A percentile compares a stretch with the other conserved stretches of the same genome.
Conservation (phyloP, 495 filamentous ascomycete genomes). For the Penicillium lagena region DNA sequence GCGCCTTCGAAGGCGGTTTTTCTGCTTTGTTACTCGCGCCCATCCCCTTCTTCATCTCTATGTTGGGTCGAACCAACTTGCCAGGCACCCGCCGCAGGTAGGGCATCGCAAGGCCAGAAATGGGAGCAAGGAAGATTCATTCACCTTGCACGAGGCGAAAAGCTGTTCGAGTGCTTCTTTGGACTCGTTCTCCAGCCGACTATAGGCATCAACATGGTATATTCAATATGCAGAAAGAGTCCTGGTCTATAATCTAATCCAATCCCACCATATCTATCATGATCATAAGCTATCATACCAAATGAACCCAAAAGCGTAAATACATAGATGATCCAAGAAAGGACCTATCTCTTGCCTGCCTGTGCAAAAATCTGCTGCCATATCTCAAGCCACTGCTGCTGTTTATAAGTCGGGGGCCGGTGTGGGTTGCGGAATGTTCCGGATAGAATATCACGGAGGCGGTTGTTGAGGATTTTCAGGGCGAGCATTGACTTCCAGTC, state of each 20-base stretch:
- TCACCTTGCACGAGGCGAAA: no score
- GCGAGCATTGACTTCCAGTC: slow-evolving; percentile 89
- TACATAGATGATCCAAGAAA: neutral
- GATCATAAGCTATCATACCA: neutral
- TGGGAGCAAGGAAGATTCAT: no score
- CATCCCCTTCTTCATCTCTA: no score
- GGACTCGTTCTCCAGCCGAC: no score
- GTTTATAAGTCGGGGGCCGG: slow-evolving; percentile 54
- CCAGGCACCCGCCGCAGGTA: no score
- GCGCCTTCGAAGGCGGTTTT: no score
- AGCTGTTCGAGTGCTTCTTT: no score
- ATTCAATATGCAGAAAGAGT: no score
- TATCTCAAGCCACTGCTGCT: slow-evolving; percentile 71
- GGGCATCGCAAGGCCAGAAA: no score
- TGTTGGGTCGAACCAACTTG: no score
- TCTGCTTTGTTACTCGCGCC: no score
- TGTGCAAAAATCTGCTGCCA: slow-evolving; percentile 44
- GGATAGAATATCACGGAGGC: slow-evolving; percentile 65
- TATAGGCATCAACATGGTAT: no score
- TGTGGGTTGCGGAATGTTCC: slow-evolving; percentile 66
- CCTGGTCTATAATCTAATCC: neutral
- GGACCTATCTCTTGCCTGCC: slow-evolving; percentile 19
- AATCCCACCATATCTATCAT: neutral
- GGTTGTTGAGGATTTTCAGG: slow-evolving; percentile 65
- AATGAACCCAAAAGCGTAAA: neutral